Percentiles rank a stretch among this genome's conserved stretches.
Evolutionary conservation across 768 basidiomycete species (phyloP).

Genomic region (Mycena olivaceomarginata): DNA sequence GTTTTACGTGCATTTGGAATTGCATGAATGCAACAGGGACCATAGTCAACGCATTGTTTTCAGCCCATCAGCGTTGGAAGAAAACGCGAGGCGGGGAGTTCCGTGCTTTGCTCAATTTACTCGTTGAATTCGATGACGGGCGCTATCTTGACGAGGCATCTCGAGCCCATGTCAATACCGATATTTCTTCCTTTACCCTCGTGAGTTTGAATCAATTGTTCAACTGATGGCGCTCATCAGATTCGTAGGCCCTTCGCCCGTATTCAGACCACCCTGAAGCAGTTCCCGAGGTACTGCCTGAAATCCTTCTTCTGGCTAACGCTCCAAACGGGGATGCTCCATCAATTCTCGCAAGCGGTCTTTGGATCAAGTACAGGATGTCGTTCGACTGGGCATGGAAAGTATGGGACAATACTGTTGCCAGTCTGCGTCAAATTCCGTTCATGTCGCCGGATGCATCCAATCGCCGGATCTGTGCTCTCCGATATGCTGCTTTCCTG

Average conservation of each 20-base stretch:
- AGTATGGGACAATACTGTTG: slow-evolving; percentile 89
- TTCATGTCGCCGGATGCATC: slow-evolving; percentile 68
- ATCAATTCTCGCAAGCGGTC: slow-evolving; percentile 81
- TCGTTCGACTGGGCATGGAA: slow-evolving; percentile 87
- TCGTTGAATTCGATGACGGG: slow-evolving; percentile 80
- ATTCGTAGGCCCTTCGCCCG: slow-evolving; percentile 68
- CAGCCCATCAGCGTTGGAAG: slow-evolving; percentile 77
- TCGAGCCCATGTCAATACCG: slow-evolving; percentile 76
- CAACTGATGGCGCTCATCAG: slow-evolving; percentile 5
- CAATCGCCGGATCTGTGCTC: slow-evolving; percentile 70
- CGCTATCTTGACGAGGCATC: slow-evolving; percentile 72
- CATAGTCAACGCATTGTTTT: slow-evolving; percentile 77
- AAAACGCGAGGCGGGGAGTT: slow-evolving; percentile 78
- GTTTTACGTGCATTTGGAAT: slow-evolving; percentile 84
- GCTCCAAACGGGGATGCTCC: slow-evolving; percentile 78
- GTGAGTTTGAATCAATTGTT: slow-evolving; percentile 59
- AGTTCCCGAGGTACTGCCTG: slow-evolving; percentile 72
- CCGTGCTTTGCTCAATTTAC: slow-evolving; percentile 75
- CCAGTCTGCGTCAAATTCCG: slow-evolving; percentile 83
- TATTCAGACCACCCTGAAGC: slow-evolving; percentile 59
- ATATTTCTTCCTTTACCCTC: slow-evolving; percentile 77
- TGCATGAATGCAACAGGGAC: slow-evolving; percentile 79
- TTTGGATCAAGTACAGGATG: slow-evolving; percentile 90
- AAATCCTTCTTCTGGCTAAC: slow-evolving; percentile 80
- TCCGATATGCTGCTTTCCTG: slow-evolving; percentile 83